Evolutionary conservation across 2,329 filamentous ascomycete genomes (phyloP).

Genomic region (Corniculantispora saksenae): DNA sequence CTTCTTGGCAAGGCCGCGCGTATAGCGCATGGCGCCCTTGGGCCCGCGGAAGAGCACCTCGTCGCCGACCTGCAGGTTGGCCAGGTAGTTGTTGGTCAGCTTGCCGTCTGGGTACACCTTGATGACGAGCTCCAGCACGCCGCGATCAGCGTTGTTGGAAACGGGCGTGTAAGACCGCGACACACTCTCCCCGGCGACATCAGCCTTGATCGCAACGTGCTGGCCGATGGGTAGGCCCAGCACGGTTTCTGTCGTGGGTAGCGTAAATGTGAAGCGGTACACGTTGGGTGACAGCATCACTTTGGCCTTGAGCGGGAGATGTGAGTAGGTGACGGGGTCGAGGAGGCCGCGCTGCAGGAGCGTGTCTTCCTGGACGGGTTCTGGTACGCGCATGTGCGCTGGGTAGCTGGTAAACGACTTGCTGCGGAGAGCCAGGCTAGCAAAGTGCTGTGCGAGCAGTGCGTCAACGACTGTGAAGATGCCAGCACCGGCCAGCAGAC

Average conservation of each 20-base stretch:
- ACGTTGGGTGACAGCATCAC: conserved; percentile 43
- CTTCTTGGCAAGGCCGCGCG: conserved; percentile 39
- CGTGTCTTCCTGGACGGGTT: conserved; percentile 37
- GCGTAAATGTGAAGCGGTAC: conserved; percentile 48
- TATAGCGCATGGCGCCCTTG: conserved; percentile 58
- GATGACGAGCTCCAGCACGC: conserved; percentile 52
- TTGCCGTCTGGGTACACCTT: conserved; percentile 52
- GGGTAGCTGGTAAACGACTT: conserved; percentile 36
- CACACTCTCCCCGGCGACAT: conserved; percentile 46
- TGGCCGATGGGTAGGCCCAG: conserved; percentile 59
- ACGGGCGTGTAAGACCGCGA: conserved; percentile 56
- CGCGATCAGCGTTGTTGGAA: conserved; percentile 51
- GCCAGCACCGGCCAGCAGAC: conserved; percentile 38
- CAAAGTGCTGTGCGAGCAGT: conserved; percentile 31
- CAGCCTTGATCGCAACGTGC: conserved; percentile 54
- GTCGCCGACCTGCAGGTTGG: conserved; percentile 48
- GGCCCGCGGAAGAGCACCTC: conserved; percentile 55
- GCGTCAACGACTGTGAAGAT: conserved; percentile 35
- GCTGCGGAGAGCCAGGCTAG: conserved; percentile 35
- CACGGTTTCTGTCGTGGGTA: conserved; percentile 45
- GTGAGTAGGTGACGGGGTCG: conserved; percentile 49
- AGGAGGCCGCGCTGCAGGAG: conserved; percentile 48
- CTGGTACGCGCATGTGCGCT: conserved; percentile 42
- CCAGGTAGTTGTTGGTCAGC: conserved; percentile 52
- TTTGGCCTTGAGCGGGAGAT: conserved; percentile 46